Base-by-base conservation (phyloP, 257 asterid genomes). In the Solanum peruvianum region DNA sequence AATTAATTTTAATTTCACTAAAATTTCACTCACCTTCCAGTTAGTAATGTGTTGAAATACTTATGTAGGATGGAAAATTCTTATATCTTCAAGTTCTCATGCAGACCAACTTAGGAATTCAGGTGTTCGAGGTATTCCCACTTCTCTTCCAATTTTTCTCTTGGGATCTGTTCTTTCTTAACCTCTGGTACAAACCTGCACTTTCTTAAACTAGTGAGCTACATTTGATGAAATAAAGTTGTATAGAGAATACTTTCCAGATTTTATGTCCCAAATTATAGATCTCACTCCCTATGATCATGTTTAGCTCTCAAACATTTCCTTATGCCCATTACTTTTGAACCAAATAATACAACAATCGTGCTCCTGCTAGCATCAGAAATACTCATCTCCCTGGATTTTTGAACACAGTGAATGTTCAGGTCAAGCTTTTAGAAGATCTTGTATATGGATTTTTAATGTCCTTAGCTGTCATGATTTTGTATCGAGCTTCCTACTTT, bases 111-210 rank as follows among this genome's bases (percentile, higher is more conserved):
- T 75, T 95, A 72, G 94, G 95, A 75, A 88, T 90, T 88, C 91
- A 87, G 88, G 98, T 92, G 89, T 94, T 92, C 84, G 95, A 97
- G 98, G 99, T 97, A 88, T 71, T 89, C 77, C 29, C 67, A 27
- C 29, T 10, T 76, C 64, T 39, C 62, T 44, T 35, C 15, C 81
- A 47, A 31, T 20, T 47, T 71, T 71, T 85, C 71, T 80, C 67
- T 25, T 44, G 18, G 29, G 20, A 10, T 73, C 49, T 21, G 29
- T 21, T 73, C 11, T 39, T 73, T 73, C 52, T 5, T 5, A 73
- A 73, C 20, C 31, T 73, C 31, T 33, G 80, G 4, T 76, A 15
- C 12, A 44, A 29, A 25, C 84, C 64, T 78, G 2, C n/a, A 78
- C 39, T 44, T 77, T 78, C 64, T 77, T 44, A 77, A 77, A 77